Base-by-base conservation (phyloP, 768 basidiomycete species). In the Termitomyces bulborhizus region DNA sequence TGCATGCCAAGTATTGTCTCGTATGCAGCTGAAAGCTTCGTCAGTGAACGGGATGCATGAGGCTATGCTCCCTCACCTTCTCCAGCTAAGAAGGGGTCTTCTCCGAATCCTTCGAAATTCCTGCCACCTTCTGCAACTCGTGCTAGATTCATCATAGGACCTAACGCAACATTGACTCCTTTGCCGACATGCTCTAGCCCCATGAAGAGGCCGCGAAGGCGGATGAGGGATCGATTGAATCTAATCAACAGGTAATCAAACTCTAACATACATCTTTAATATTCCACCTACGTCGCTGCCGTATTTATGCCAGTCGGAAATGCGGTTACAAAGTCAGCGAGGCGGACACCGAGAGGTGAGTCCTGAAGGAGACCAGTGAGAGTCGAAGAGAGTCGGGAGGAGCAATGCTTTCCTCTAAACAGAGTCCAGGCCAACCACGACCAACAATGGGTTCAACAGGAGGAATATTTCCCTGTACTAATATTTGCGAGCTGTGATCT, bases 1-100 rank as follows among this genome's bases (percentile, higher is more conserved):
- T 97, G 93, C 71, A 95, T 69, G 6, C 93, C 93, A 16, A 89
- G 73, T 54, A 95, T 81, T 0, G 92, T 95, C 69, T 93, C 88
- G 53, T 83, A 87, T 7, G 85, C 80, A 1, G 76, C 59, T 60
- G 31, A 39, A 13, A 32, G 16, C 7, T 18, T 24, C 18, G 15
- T 40, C 6, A 31, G 6, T 29, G 2, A 18, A 26, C 8, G 0
- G 8, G 11, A 8, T 21, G 18, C n/a, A 21, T 8, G n/a, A 1
- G 15, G 0, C 11, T 13, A 9, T n/a, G 8, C 0, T 50, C 13
- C 16, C 40, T 44, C 41, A 59, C 60, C 62, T 64, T 85, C 86
- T 15, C 90, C 88, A 26, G 76, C 60, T 4, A 92, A 71, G 70
- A 80, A 91, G 0, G 90, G 90, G 63, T 91, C 89, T 8, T 77